These are phyloP conservation scores for Eragrostis nindensis DNA, from an alignment of 176 grass and related monocot genomes.

Conservation along the genomic window DNA sequence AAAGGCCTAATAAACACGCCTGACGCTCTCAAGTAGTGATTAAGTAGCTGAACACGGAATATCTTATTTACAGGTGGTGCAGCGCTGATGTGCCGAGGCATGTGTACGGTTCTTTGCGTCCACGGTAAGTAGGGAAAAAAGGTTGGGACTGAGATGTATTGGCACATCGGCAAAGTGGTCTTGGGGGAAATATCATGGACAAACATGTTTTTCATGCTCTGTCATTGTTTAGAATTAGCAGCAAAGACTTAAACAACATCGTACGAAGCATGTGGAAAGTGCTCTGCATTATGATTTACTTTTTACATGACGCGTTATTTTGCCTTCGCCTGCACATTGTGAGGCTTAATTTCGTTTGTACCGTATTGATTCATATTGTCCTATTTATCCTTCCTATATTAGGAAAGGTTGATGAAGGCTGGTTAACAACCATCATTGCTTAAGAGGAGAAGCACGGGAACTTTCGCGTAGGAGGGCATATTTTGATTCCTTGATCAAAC, in stretches of 20 bases:
- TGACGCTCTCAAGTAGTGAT: not conserved
- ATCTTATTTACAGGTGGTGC: not conserved
- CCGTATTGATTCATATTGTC: not conserved
- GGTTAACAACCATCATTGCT: not conserved
- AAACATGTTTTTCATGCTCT: conserved; percentile 8
- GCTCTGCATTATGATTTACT: too few species aligned
- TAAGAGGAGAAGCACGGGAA: not conserved
- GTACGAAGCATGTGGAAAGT: not conserved
- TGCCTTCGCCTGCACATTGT: not conserved
- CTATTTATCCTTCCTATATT: not conserved
- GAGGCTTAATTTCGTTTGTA: not conserved
- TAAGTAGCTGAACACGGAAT: not conserved
- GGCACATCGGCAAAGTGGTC: not conserved
- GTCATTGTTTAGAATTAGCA: not conserved
- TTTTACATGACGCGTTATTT: not conserved
- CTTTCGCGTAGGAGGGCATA: not conserved
- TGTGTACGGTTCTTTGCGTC: conserved; percentile 30
- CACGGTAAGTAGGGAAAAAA: conserved; percentile 10
- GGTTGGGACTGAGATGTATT: not conserved
- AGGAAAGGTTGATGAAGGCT: not conserved
- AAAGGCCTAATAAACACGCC: not conserved
- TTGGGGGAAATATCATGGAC: not conserved
- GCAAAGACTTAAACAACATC: not conserved
- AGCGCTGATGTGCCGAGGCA: not conserved
- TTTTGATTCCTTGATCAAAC: conserved; percentile 13